These are phyloP conservation scores for Calocybe indica DNA, from an alignment of 768 basidiomycete species.

Conservation along the genomic window DNA sequence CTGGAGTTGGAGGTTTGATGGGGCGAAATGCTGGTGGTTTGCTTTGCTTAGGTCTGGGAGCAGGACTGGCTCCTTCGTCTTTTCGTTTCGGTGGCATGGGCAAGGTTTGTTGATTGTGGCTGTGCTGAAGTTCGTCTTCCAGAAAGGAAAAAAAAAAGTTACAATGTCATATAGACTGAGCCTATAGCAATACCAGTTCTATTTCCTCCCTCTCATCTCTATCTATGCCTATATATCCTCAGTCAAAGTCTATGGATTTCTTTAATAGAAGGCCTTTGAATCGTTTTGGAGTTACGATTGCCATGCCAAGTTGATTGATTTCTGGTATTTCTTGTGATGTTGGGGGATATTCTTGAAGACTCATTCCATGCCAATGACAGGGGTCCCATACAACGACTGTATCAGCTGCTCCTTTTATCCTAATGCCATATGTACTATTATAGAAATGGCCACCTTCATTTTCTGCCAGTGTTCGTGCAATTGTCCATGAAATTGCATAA, in stretches of 20 bases:
- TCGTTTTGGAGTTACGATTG: constrained; percentile 4
- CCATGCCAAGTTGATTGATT: constrained; percentile 6
- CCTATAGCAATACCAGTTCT: too few relatives aligned
- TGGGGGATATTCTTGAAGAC: constrained; percentile 10
- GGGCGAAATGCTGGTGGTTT: too few relatives aligned
- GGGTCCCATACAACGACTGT: constrained; percentile 12
- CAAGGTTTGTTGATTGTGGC: too few relatives aligned
- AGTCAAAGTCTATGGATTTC: too few relatives aligned
- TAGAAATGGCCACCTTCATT: constrained; percentile 10
- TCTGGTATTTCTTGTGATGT: background rate
- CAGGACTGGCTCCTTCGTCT: too few relatives aligned
- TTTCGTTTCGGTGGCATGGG: too few relatives aligned
- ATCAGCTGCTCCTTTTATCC: constrained; percentile 3
- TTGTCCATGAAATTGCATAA: constrained; percentile 8
- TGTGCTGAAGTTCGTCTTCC: too few relatives aligned
- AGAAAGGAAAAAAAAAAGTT: too few relatives aligned
- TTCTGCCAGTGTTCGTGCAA: background rate
- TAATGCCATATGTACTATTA: constrained; percentile 7
- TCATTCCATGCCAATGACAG: constrained; percentile 9
- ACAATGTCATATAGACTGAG: too few relatives aligned
- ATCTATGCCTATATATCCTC: background rate
- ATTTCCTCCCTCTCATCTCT: background rate
- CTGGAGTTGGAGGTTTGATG: too few relatives aligned
- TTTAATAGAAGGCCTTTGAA: constrained; percentile 1
- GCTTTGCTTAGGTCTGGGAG: too few relatives aligned